These are phyloP conservation scores for Claviceps sp. DNA, from an alignment of 2,329 filamentous ascomycete species.

Conservation along the genomic window DNA sequence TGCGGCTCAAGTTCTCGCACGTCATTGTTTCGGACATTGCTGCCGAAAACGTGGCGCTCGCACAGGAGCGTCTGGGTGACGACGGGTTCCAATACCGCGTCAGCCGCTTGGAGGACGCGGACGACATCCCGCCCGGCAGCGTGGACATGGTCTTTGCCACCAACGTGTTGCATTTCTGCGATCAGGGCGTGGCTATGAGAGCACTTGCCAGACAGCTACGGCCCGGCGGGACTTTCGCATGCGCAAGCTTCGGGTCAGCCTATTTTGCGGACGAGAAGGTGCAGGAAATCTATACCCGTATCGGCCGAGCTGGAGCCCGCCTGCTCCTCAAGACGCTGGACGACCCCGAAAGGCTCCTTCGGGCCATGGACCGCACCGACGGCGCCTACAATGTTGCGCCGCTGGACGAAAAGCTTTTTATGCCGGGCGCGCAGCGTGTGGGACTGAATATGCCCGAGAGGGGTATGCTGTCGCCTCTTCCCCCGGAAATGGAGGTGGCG, in stretches of 20 bases:
- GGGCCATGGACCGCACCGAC: not conserved
- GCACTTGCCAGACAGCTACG: conserved; percentile 7
- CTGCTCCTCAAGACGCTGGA: not conserved
- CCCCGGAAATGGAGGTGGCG: not conserved
- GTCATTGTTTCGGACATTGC: conserved; percentile 14
- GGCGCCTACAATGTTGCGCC: not conserved
- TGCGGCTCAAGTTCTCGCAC: conserved; percentile 9
- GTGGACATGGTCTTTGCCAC: conserved; percentile 9
- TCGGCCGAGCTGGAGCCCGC: not conserved
- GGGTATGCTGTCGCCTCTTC: not conserved
- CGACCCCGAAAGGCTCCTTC: not conserved
- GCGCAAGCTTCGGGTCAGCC: not conserved
- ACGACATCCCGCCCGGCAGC: conserved; percentile 7
- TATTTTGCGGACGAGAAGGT: not conserved
- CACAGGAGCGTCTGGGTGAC: conserved; percentile 6
- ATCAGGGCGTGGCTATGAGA: conserved; percentile 8
- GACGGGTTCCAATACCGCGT: conserved; percentile 8
- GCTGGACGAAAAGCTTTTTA: not conserved
- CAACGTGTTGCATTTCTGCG: conserved; percentile 9
- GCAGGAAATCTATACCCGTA: conserved; percentile 2
- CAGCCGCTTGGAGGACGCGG: conserved; percentile 9
- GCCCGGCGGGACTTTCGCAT: conserved; percentile 10
- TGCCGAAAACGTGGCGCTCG: conserved; percentile 9
- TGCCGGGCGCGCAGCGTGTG: not conserved
- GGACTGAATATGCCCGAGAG: not conserved